A percentile compares a stretch with the other conserved stretches of the same genome.
Conservation (phyloP, 1,139 yeast genomes). For the Kluyveromyces marxianus region DNA sequence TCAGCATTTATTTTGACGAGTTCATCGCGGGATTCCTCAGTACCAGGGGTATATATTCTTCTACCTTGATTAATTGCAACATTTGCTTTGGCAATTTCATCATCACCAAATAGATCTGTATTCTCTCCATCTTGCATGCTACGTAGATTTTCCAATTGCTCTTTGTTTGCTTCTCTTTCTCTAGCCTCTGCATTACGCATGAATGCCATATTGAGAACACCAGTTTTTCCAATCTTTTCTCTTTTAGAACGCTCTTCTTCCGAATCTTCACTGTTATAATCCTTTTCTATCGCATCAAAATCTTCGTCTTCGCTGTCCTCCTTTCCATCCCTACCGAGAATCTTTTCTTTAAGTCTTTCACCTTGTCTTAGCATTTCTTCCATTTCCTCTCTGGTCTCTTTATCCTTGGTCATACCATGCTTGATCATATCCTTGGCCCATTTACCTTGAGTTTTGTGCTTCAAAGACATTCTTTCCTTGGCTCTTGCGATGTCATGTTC, state of each 20-base stretch:
- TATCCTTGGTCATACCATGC: conserved; percentile 85
- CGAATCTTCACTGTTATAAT: conserved; percentile 33
- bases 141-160: conserved; percentile 45
- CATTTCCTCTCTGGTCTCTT: conserved; percentile 74
- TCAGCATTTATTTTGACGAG: conserved; percentile 37
- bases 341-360: conserved; percentile 65
- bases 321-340: conserved; percentile 55
- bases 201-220: conserved; percentile 88
- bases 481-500: conserved; percentile 73
- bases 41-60: conserved; percentile 72
- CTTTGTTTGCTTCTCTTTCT: conserved; percentile 47
- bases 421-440: conserved; percentile 92
- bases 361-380: conserved; percentile 92
- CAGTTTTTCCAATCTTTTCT: conserved; percentile 58
- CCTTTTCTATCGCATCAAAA: conserved; percentile 44
- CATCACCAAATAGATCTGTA: conserved; percentile 33
- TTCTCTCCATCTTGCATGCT: conserved; percentile 40
- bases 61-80: conserved; percentile 67
- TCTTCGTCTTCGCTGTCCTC: conserved; percentile 44
- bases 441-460: conserved; percentile 78
- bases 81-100: conserved; percentile 37
- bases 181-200: conserved; percentile 82
- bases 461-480: conserved; percentile 82
- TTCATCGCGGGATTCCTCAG: conserved; percentile 39
- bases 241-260: conserved; percentile 34